Evolutionary conservation across 2,329 filamentous ascomycete species (phyloP), one percentile per base, ranked within the genome.

Genomic region (Lachnellula cervina): DNA sequence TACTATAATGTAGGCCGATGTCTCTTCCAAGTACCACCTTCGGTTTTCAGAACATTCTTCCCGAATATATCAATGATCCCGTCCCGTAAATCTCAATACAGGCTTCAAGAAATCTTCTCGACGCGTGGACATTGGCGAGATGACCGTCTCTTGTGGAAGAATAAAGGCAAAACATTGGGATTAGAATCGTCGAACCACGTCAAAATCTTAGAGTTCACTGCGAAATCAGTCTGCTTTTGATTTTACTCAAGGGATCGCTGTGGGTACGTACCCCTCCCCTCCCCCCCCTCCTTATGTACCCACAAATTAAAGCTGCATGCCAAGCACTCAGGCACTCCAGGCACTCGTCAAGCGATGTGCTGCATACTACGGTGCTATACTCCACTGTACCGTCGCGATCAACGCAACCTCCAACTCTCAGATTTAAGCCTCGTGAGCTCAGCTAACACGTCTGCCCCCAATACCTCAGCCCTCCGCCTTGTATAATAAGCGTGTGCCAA

Each of bases 401-500:
- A 46, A 19, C 19, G 44, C 44, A 46, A 46, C 44, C 19, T 25
- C 28, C 44, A 46, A 46, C 44, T 46, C 17, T 7, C 21, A 13
- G 5, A 46, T 46, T 21, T 25, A 19, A 46, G 19, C 19, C n/a
- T 25, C 44, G 21, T 28, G 23, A 28, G 44, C 44, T 16, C 44
- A 46, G 23, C 44, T 25, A 28, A 28, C 44, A 46, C n/a, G 11
- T 21, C 23, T 16, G 14, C 14, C 44, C 23, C 21, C 11, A 0
- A 9, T 2, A 11, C 14, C 25, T 11, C 13, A 13, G 19, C 19
- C 13, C 9, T 28, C 44, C 25, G 23, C 25, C 9, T 46, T 28
- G 13, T n/a, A 21, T 37, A 23, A 21, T 37, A 23, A 16, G 21
- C 55, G 54, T 58, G 55, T 55, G 45, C 59, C 53, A 14, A 28